A percentile compares a stretch with the other conserved stretches of the same genome.
These are phyloP conservation scores for Emergomyces pasteurianus DNA, from an alignment of 2,329 filamentous ascomycete species.

Conservation along the genomic window DNA sequence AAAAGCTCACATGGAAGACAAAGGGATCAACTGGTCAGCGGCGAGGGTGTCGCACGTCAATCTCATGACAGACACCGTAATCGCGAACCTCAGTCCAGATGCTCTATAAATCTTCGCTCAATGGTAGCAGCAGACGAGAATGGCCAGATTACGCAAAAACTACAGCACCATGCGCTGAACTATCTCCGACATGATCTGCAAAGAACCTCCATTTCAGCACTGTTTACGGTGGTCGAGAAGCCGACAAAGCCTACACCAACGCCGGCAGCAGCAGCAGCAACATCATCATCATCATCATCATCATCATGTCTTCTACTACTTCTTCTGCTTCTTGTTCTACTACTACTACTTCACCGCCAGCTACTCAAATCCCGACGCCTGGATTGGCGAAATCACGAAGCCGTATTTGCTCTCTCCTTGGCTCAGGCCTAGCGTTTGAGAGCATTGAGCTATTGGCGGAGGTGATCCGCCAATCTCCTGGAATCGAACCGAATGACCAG, in stretches of 20 bases:
- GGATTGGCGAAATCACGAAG: conserved; percentile 4
- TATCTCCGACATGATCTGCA: conserved; percentile 5
- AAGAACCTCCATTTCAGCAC: neutral
- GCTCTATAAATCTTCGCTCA: conserved; percentile 6
- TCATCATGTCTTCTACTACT: too few species aligned
- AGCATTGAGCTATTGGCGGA: conserved; percentile 4
- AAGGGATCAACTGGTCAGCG: neutral
- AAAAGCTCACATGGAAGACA: neutral
- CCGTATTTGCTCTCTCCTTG: conserved; percentile 4
- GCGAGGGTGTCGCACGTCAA: conserved; percentile 9
- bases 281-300: too few species aligned
- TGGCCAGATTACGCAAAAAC: conserved; percentile 3
- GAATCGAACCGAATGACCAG: neutral
- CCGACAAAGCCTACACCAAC: neutral
- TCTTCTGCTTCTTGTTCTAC: too few species aligned
- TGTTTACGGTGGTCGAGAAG: conserved; percentile 2
- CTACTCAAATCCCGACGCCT: neutral
- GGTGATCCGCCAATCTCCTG: conserved; percentile 4
- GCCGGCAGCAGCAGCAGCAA: neutral
- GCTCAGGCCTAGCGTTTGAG: conserved; percentile 7
- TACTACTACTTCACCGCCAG: too few species aligned
- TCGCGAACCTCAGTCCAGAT: conserved; percentile 8
- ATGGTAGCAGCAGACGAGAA: conserved; percentile 9
- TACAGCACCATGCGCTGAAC: conserved; percentile 6
- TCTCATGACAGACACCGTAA: conserved; percentile 9